These are phyloP conservation scores for Castanopsis chinensis DNA, from an alignment of 306 rosid species.

Conservation along the genomic window DNA sequence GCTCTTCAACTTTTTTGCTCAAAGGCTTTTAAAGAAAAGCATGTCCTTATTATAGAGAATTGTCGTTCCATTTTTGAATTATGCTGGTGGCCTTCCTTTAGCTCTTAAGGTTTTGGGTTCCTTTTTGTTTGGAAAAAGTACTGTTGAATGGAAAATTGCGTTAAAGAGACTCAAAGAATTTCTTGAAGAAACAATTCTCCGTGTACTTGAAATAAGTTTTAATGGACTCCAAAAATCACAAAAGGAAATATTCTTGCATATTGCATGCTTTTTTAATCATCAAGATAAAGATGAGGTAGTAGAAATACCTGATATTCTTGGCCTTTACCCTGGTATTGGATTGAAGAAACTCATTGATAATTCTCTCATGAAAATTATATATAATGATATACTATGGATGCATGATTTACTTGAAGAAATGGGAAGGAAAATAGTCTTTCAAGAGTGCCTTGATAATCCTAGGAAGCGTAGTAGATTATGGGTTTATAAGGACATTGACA, in stretches of 20 bases:
- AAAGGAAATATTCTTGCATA: not conserved
- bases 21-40: not conserved
- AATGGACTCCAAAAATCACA: not conserved
- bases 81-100: not conserved
- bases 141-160: not conserved
- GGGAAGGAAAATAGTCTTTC: not conserved
- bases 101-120: not conserved
- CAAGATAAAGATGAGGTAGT: not conserved
- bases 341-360: not conserved
- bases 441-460: not conserved
- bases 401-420: not conserved
- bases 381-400: not conserved
- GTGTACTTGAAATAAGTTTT: not conserved
- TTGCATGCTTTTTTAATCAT: not conserved
- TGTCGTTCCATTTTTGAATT: not conserved
- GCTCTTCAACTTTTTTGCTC: not conserved
- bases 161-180: not conserved
- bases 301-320: not conserved
- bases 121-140: not conserved
- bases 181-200: not conserved
- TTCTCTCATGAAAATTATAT: not conserved
- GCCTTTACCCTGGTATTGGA: not conserved
- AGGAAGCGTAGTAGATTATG: not conserved
- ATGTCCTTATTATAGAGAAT: no score
- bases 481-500: not conserved